Percentiles rank a stretch among this genome's conserved stretches.
Evolutionary conservation across 2,329 filamentous ascomycete species (phyloP).

Genomic region (Talaromyces marneffei): DNA sequence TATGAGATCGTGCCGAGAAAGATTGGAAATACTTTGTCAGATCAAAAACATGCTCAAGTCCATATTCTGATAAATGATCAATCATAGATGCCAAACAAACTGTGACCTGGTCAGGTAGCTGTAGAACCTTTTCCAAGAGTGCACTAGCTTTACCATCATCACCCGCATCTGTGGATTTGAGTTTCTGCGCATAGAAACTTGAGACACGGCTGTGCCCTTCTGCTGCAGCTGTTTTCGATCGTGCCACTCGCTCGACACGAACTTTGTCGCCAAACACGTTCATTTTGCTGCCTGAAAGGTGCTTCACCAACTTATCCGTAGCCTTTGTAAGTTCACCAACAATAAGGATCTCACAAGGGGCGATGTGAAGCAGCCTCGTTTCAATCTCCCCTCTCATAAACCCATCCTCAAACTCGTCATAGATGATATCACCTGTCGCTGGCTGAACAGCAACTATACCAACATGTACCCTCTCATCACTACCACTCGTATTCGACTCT

Average conservation of each 20-base stretch:
- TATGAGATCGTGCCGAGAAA: slow-evolving; percentile 88
- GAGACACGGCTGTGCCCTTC: slow-evolving; percentile 85
- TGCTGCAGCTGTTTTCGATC: slow-evolving; percentile 72
- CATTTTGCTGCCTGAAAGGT: slow-evolving; percentile 80
- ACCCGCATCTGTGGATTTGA: slow-evolving; percentile 55
- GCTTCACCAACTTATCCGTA: slow-evolving; percentile 84
- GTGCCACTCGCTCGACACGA: slow-evolving; percentile 72
- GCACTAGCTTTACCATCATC: slow-evolving; percentile 54
- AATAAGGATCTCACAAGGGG: slow-evolving; percentile 89
- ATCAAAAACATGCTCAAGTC: slow-evolving; percentile 90
- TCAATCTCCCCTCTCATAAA: slow-evolving; percentile 97
- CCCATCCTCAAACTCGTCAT: slow-evolving; percentile 92
- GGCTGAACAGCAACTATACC: slow-evolving; percentile 93
- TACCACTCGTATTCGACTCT: slow-evolving; percentile 72
- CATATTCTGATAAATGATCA: slow-evolving; percentile 82
- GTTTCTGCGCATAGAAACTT: slow-evolving; percentile 83
- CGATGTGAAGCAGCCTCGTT: slow-evolving; percentile 89
- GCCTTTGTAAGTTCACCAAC: slow-evolving; percentile 85
- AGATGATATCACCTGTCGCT: slow-evolving; percentile 89
- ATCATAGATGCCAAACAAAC: slow-evolving; percentile 97
- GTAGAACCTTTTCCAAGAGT: slow-evolving; percentile 79
- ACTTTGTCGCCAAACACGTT: slow-evolving; percentile 91
- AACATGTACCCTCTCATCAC: slow-evolving; percentile 88
- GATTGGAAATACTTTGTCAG: slow-evolving; percentile 95
- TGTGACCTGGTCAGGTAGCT: slow-evolving; percentile 76